A percentile compares a stretch with the other conserved stretches of the same genome.
phyloP scores from a whole-genome alignment of 352 stramenopile genomes.

The Plasmopara halstedii region DNA sequence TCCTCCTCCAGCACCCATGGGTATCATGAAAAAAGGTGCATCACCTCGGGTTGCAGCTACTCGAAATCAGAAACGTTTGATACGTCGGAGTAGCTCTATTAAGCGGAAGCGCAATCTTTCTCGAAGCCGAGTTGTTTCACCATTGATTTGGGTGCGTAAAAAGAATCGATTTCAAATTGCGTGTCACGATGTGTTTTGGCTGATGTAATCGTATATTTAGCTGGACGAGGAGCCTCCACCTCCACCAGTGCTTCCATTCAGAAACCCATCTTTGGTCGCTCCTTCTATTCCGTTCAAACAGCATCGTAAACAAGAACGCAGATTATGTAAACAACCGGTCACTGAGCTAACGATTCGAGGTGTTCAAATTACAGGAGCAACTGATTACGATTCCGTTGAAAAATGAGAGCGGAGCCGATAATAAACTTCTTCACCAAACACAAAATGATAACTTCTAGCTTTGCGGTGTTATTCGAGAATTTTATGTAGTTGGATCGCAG shows the following conservation, averaged over 20 bases:
- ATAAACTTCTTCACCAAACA: too few species aligned
- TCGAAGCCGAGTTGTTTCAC: not conserved
- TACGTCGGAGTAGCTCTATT: not conserved
- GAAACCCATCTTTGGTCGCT: not conserved
- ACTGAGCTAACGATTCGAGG: slow-evolving; percentile 11
- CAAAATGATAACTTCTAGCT: too few species aligned
- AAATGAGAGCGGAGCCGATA: too few species aligned
- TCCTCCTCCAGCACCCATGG: not conserved
- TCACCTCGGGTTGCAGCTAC: not conserved
- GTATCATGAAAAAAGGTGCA: not conserved
- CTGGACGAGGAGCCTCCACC: slow-evolving; percentile 10
- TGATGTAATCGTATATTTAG: slow-evolving; percentile 1
- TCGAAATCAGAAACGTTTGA: not conserved
- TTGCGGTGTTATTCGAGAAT: too few species aligned
- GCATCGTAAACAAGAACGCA: not conserved
- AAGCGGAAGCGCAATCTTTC: not conserved
- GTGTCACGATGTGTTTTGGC: not conserved
- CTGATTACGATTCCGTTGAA: too few species aligned
- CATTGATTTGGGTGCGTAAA: slow-evolving; percentile 5
- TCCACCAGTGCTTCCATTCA: not conserved
- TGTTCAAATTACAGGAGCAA: slow-evolving; percentile 5
- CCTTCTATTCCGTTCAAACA: slow-evolving; percentile 11
- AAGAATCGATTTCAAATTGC: too few species aligned
- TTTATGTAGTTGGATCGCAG: too few species aligned
- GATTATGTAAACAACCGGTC: not conserved